Evolutionary conservation across 768 basidiomycete genomes (phyloP), one percentile per base, ranked within the genome.

Genomic region (Candolleomyces eurysporus): DNA sequence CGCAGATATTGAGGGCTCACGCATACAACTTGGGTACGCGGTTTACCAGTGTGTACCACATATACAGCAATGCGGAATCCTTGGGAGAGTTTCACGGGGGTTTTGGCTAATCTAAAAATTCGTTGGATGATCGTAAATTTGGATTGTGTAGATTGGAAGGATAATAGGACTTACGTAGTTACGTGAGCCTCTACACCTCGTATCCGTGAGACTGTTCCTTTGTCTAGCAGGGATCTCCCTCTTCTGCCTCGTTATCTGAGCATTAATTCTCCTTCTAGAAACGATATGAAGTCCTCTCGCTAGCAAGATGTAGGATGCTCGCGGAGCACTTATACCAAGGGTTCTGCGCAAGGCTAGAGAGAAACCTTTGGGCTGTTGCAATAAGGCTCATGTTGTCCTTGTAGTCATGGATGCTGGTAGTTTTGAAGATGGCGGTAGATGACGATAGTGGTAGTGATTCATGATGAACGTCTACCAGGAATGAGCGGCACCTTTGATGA

Each of bases 171-270:
- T 42, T 48, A 79, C n/a, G n/a, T n/a, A n/a, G n/a, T n/a, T n/a
- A n/a, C 79, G 72, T 78, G 26, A 84, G 68, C 14, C 82, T 72
- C 81, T 82, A 84, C 48, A 76, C 83, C 66, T 84, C 82, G 59
- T 78, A 75, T 5, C 81, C 82, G 81, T 82, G n/a, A 84, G 56
- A 58, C 83, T 74, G 26, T 63, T 73, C 53, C 81, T 66, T 43
- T 51, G 36, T 22, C 22, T 8, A 6, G 36, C 22, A 14, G 54
- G 19, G 21, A 21, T 10, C 7, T 17, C 9, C 52, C 31, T 53
- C 32, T n/a, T 39, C 21, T 3, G 46, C 22, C 5, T 19, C 9
- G 21, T n/a, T 17, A 5, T 8, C 5, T 5, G 19, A 3, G 8
- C 1, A 14, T 31, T 22, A 14, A 14, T 7, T 5, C 39, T 42